Base-by-base conservation (phyloP, 257 asterid species). In the Datura wrightii region DNA sequence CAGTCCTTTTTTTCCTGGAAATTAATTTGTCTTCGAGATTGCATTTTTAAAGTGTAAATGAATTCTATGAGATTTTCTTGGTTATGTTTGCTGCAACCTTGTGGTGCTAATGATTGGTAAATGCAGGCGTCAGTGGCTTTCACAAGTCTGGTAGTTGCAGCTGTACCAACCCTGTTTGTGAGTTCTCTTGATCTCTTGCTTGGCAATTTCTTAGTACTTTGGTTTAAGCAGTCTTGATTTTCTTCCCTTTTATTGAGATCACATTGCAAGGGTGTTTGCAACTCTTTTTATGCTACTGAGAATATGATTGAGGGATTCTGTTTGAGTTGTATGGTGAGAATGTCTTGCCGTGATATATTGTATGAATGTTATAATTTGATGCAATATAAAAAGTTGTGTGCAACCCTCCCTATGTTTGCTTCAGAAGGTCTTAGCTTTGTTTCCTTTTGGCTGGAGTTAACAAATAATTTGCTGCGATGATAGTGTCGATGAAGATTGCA, bases 91-190 rank as follows among this genome's bases (percentile, higher is more conserved):
- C 19, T 50, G 55, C 10, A 16, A 52, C 5, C 24, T 48, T 19
- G 8, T 82, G 60, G 19, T 19, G 55, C 71, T 71, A 39, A 69
- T 67, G 24, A 36, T 56, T 66, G 53, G 18, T 65, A 65, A 70
- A 59, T 83, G 91, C 95, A 94, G 98, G 90, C 94, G 74, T 87
- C 89, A 54, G 89, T 85, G 82, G 93, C 97, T 7, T 92, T 95
- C 86, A 83, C 93, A 66, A 87, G 95, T 87, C 91, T 94, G 71
- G 96, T 91, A 83, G 87, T 91, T 84, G 97, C 97, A 34, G 94
- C 97, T 54, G 94, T 94, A 72, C 99, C 97, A 56, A 90, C 98
- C n/a, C 70, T 95, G 79, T 88, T 83, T 81, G 98, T 94, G 83
- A 94, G 97, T 90, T 52, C 66, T 80, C 79, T 59, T 44, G 19